A percentile compares a stretch with the other conserved stretches of the same genome.
phyloP scores from a whole-genome alignment of 768 basidiomycete species.

The Porphyrellus cyaneotinctus region DNA sequence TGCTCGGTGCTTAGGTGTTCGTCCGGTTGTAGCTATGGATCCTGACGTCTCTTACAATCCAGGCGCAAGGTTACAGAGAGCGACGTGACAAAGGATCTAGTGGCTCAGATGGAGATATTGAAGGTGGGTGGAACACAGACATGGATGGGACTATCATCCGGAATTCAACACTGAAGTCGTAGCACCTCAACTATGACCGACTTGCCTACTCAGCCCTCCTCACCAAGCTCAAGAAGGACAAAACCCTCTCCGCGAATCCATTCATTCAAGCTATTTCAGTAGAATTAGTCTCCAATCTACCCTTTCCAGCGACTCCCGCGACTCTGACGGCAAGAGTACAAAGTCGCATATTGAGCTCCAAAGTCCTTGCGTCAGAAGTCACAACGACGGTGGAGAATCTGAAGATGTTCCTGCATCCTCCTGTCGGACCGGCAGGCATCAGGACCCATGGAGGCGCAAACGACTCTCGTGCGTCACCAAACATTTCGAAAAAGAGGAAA shows the following conservation, averaged over 20 bases:
- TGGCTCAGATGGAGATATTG: constrained; percentile 54
- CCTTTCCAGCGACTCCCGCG: constrained; percentile 36
- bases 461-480: constrained; percentile 9
- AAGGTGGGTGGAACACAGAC: constrained; percentile 48
- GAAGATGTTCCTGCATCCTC: constrained; percentile 37
- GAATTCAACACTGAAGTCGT: background rate
- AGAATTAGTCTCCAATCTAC: constrained; percentile 39
- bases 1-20: constrained; percentile 45
- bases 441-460: constrained; percentile 9
- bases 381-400: constrained; percentile 49
- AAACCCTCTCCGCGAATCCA: constrained; percentile 47
- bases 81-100: constrained; percentile 46
- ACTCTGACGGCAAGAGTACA: constrained; percentile 57
- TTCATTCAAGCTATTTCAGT: constrained; percentile 43
- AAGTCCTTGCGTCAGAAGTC: constrained; percentile 61
- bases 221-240: constrained; percentile 74
- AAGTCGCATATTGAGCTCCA: constrained; percentile 72
- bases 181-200: constrained; percentile 57
- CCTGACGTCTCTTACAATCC: constrained; percentile 3
- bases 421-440: constrained; percentile 13
- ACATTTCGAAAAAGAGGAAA: constrained; percentile 12
- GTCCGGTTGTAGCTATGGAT: background rate
- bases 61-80: constrained; percentile 37
- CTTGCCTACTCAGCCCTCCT: constrained; percentile 64
- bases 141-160: background rate